Percentiles rank a stretch among this genome's conserved stretches.
Conservation (phyloP, 2,329 filamentous ascomycete species). For the Pseudocercospora pini-densiflorae region DNA sequence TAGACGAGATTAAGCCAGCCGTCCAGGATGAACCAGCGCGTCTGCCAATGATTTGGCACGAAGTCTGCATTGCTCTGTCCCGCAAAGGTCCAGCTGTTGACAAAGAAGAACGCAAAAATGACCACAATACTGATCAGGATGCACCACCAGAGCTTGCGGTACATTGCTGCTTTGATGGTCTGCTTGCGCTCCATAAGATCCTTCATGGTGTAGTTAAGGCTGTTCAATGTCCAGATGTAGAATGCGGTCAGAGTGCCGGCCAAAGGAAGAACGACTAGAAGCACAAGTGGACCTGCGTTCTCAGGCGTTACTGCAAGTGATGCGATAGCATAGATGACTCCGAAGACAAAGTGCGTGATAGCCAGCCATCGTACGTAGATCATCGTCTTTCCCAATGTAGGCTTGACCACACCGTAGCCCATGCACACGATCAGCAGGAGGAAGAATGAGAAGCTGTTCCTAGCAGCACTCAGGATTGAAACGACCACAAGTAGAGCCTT, state of each 20-base stretch:
- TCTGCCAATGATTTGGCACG: constrained; percentile 96
- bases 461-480: constrained; percentile 87
- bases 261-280: constrained; percentile 90
- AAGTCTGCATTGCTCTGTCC: constrained; percentile 84
- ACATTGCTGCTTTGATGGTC: constrained; percentile 91
- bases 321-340: constrained; percentile 88
- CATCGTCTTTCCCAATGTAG: constrained; percentile 90
- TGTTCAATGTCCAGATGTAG: constrained; percentile 98
- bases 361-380: constrained; percentile 89
- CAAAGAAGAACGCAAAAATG: constrained; percentile 98
- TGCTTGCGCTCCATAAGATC: constrained; percentile 95
- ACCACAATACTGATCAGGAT: constrained; percentile 90
- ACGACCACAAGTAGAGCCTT: constrained; percentile 89
- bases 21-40: constrained; percentile 94
- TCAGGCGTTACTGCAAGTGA: constrained; percentile 89
- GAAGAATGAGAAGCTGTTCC: constrained; percentile 99
- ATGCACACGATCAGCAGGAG: constrained; percentile 97
- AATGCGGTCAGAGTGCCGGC: constrained; percentile 93
- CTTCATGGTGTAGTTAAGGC: constrained; percentile 91
- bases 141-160: constrained; percentile 98
- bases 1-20: constrained; percentile 98
- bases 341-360: constrained; percentile 91
- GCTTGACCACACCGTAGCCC: constrained; percentile 98
- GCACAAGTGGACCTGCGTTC: constrained; percentile 83
- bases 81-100: constrained; percentile 95